A percentile compares a stretch with the other conserved stretches of the same genome.
Evolutionary conservation across 441 rosid species (phyloP).

Genomic region (Gossypium trilobum): DNA sequence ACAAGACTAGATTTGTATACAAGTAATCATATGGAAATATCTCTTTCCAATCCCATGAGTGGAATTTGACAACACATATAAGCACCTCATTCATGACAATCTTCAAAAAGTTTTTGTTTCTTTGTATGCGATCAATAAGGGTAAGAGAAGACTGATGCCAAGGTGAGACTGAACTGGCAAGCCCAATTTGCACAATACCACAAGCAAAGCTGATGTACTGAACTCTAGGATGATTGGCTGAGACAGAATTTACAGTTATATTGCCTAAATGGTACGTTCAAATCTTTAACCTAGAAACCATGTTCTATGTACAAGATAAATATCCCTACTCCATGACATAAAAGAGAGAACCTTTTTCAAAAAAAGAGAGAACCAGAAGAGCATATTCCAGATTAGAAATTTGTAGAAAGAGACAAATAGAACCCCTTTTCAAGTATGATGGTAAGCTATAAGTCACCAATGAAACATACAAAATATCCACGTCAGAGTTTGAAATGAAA

Average conservation of each 20-base stretch:
- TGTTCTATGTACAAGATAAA: not conserved
- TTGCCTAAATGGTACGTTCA: not conserved
- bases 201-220: not conserved
- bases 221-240: constrained; percentile 3
- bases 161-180: not conserved
- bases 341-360: too few species aligned
- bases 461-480: not conserved
- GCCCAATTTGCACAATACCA: not conserved
- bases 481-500: not conserved
- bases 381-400: not conserved
- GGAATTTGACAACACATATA: not conserved
- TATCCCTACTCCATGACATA: not conserved
- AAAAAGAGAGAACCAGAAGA: not conserved
- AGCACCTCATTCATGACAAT: not conserved
- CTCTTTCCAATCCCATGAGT: not conserved
- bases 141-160: not conserved
- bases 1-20: not conserved
- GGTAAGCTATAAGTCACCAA: not conserved
- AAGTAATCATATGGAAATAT: not conserved
- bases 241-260: not conserved
- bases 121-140: not conserved
- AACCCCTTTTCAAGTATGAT: not conserved
- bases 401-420: not conserved
- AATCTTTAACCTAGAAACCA: not conserved
- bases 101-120: not conserved